These are phyloP conservation scores for Anthoceros angustus DNA, from an alignment of 225 moss, liverwort and hornwort species.

Conservation along the genomic window DNA sequence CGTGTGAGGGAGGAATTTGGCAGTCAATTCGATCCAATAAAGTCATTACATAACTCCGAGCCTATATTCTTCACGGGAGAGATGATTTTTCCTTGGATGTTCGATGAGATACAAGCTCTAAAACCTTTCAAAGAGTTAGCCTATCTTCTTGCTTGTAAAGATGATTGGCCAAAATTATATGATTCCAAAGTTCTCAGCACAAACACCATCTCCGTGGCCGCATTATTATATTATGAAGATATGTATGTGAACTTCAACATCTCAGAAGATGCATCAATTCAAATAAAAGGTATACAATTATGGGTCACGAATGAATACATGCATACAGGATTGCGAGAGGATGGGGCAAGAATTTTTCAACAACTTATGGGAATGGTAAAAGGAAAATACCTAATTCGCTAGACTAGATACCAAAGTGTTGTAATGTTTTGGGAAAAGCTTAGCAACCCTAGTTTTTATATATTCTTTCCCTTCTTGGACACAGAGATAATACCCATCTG, in stretches of 20 bases:
- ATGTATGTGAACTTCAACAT: slow-evolving; percentile 62
- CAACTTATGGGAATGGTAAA: slow-evolving; percentile 73
- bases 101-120: slow-evolving; percentile 68
- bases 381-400: slow-evolving; percentile 55
- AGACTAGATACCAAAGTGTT: neutral
- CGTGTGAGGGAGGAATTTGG: slow-evolving; percentile 55
- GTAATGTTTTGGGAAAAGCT: no score
- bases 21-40: slow-evolving; percentile 62
- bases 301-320: slow-evolving; percentile 91
- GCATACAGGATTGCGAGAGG: slow-evolving; percentile 72
- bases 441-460: no score
- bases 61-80: slow-evolving; percentile 70
- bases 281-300: slow-evolving; percentile 59
- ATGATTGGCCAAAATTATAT: slow-evolving; percentile 70
- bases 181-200: slow-evolving; percentile 40
- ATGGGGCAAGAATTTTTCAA: slow-evolving; percentile 68
- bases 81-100: slow-evolving; percentile 99
- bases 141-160: slow-evolving; percentile 54
- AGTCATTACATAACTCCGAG: slow-evolving; percentile 35
- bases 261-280: slow-evolving; percentile 46
- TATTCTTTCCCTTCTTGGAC: no score
- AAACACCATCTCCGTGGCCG: slow-evolving; percentile 83
- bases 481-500: no score
- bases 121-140: slow-evolving; percentile 71
- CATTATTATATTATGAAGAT: slow-evolving; percentile 76